These are phyloP conservation scores for Sporothrix humicola DNA, from an alignment of 2,329 filamentous ascomycete species.

Conservation along the genomic window DNA sequence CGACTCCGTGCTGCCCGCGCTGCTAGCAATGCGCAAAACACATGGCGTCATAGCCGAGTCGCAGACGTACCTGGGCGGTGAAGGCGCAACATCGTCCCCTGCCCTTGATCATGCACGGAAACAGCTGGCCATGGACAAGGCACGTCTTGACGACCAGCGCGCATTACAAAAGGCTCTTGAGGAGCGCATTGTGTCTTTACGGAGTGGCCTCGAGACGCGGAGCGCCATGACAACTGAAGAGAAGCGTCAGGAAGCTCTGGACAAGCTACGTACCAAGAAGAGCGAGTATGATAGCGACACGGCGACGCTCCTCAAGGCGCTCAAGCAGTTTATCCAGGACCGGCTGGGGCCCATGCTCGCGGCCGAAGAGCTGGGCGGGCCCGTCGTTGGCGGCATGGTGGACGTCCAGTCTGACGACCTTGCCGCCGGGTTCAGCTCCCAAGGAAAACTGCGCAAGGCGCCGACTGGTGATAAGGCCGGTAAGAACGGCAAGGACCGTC, in stretches of 20 bases:
- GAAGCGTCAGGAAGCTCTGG: conserved; percentile 66
- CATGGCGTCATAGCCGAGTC: conserved; percentile 69
- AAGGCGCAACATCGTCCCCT: conserved; percentile 44
- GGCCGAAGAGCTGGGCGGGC: conserved; percentile 81
- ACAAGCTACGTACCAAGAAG: conserved; percentile 64
- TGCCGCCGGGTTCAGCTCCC: conserved; percentile 63
- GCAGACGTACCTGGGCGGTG: conserved; percentile 61
- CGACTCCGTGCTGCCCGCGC: conserved; percentile 71
- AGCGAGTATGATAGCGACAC: conserved; percentile 66
- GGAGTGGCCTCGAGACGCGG: conserved; percentile 60
- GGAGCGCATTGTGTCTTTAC: conserved; percentile 64
- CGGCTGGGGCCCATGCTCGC: conserved; percentile 77
- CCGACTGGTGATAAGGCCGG: conserved; percentile 51
- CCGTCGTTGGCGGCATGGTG: conserved; percentile 76
- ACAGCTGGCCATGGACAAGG: conserved; percentile 57
- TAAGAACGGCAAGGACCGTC: conserved; percentile 57
- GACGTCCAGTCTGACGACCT: conserved; percentile 66
- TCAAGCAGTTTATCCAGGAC: conserved; percentile 73
- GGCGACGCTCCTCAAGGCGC: conserved; percentile 63
- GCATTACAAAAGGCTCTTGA: conserved; percentile 60
- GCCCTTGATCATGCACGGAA: conserved; percentile 49
- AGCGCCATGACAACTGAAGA: conserved; percentile 63
- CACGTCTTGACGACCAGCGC: conserved; percentile 60
- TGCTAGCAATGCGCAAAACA: conserved; percentile 73
- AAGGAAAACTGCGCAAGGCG: conserved; percentile 60